Percentiles rank a stretch among this genome's conserved stretches.
Conservation (phyloP, 2,329 filamentous ascomycete species). For the Colletotrichum sp. region DNA sequence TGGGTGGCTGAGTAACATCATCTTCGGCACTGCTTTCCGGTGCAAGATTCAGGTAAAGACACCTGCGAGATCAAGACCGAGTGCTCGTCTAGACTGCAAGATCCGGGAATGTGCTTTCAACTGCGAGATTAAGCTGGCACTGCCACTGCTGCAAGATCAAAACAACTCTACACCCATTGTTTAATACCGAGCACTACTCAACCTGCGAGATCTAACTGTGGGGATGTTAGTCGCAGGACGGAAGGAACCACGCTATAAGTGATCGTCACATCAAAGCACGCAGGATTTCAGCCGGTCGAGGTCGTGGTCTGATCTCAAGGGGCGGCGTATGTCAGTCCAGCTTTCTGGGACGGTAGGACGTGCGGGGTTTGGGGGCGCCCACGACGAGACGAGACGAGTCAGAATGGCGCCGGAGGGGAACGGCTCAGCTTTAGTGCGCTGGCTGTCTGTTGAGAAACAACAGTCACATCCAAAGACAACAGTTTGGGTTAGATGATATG, state of each 20-base stretch:
- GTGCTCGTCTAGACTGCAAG: neutral
- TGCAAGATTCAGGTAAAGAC: neutral
- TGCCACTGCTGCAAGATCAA: neutral
- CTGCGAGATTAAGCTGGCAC: neutral
- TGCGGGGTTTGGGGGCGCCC: neutral
- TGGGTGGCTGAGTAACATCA: neutral
- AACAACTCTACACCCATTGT: neutral
- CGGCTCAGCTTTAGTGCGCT: neutral
- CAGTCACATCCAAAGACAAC: neutral
- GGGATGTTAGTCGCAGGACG: neutral
- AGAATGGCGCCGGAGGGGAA: neutral
- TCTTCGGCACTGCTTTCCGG: neutral
- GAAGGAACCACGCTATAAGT: neutral
- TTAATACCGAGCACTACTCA: neutral
- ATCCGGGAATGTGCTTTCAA: fast-evolving
- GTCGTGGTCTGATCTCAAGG: neutral
- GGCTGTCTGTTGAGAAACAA: neutral
- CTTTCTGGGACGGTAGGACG: neutral
- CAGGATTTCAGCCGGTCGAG: neutral
- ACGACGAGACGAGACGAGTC: neutral
- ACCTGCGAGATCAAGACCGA: neutral
- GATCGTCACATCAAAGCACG: neutral
- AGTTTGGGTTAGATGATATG: neutral
- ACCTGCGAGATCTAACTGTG: neutral
- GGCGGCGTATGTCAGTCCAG: neutral